Conservation (phyloP, 139 green algal species). For the Desmodesmus armatus region DNA sequence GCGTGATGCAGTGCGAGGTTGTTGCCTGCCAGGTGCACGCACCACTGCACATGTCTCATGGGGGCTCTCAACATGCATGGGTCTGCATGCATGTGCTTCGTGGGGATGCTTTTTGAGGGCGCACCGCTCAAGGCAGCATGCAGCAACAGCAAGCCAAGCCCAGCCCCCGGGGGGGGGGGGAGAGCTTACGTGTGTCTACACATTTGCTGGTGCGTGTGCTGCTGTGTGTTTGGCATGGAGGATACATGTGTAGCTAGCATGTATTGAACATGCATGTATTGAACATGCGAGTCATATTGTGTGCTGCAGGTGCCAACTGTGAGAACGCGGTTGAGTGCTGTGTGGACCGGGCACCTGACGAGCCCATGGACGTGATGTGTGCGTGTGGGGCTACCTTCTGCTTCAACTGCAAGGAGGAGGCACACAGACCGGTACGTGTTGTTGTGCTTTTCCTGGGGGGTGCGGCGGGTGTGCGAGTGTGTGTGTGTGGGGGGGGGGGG, state of each 20-base stretch:
- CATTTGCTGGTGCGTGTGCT: constrained; percentile 67
- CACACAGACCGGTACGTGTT: constrained; percentile 85
- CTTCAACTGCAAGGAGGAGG: constrained; percentile 89
- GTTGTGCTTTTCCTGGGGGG: no score
- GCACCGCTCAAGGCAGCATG: no score
- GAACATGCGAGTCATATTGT: no score
- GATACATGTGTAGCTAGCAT: no score
- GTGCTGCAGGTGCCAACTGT: constrained; percentile 71
- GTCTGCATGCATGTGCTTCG: no score
- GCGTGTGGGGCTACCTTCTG: constrained; percentile 82
- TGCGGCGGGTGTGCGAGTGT: constrained; percentile 16
- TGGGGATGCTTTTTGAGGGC: no score
- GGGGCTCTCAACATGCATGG: no score
- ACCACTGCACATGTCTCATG: no score
- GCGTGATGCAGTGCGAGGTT: no score
- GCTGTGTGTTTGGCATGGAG: constrained; percentile 33
- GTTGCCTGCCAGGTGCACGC: no score
- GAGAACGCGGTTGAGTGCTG: constrained; percentile 76
- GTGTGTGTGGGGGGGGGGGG: no score
- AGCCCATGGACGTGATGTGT: constrained; percentile 81
- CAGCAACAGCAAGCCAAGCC: background rate
- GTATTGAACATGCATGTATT: no score
- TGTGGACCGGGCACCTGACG: constrained; percentile 56
- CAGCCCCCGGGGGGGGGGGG: background rate
- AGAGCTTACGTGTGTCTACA: background rate